These are phyloP conservation scores for Fusarium vanettenii DNA, from an alignment of 2,329 filamentous ascomycete species.

Conservation along the genomic window DNA sequence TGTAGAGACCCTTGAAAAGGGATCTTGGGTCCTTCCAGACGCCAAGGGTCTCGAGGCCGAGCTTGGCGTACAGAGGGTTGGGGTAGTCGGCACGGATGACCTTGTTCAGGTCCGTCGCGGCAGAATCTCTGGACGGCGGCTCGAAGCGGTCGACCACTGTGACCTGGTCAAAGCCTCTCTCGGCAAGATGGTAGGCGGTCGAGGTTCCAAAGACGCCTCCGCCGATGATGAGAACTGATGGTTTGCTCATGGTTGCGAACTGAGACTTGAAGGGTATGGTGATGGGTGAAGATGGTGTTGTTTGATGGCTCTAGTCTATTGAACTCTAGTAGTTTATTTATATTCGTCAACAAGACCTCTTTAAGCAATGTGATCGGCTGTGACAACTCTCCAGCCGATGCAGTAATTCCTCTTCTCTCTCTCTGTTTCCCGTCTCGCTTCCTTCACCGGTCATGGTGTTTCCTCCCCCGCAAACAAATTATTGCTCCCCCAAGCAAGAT, in stretches of 20 bases:
- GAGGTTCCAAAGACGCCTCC: constrained; percentile 64
- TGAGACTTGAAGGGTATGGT: neutral
- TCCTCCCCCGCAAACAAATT: neutral
- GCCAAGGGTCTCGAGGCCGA: constrained; percentile 49
- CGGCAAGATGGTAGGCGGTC: constrained; percentile 58
- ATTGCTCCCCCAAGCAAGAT: neutral
- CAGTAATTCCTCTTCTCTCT: neutral
- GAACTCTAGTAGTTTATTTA: constrained; percentile 32
- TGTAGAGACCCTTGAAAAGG: constrained; percentile 46
- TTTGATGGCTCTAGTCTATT: constrained; percentile 23
- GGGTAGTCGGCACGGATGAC: constrained; percentile 71
- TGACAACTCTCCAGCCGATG: neutral
- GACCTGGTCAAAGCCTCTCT: constrained; percentile 57
- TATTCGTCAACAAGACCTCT: constrained; percentile 6
- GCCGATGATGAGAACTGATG: constrained; percentile 54
- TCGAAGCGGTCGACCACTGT: constrained; percentile 58
- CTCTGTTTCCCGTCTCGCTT: neutral
- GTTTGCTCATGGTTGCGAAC: constrained; percentile 38
- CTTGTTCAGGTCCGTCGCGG: constrained; percentile 71
- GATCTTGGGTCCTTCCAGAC: constrained; percentile 45
- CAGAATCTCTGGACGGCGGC: constrained; percentile 60
- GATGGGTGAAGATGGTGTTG: neutral
- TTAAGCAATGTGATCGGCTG: constrained; percentile 47
- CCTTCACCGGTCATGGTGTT: neutral
- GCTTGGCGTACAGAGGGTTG: constrained; percentile 65